These are phyloP conservation scores for Sordariomycetes sp. DNA, from an alignment of 2,329 filamentous ascomycete genomes.

Conservation along the genomic window DNA sequence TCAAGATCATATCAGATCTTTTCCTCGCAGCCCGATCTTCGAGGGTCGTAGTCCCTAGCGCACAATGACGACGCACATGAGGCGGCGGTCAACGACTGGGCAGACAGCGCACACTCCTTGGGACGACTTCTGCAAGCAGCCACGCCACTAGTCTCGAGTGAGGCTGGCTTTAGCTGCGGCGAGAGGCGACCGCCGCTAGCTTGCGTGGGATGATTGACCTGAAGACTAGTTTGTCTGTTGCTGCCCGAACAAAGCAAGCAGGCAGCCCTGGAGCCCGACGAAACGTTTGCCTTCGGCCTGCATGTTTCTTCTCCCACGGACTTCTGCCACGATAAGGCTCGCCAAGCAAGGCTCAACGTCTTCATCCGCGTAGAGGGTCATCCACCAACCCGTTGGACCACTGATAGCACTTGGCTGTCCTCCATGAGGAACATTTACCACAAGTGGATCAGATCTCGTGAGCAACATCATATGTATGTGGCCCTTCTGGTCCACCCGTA, in stretches of 20 bases:
- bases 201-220: conserved; percentile 1
- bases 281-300: too few species aligned
- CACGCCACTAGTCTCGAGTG: conserved; percentile 2
- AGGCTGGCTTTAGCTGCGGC: conserved; percentile 1
- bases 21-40: too few species aligned
- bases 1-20: too few species aligned
- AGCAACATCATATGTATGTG: conserved; percentile 17
- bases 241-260: conserved; percentile 26
- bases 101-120: neutral
- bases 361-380: too few species aligned
- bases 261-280: too few species aligned
- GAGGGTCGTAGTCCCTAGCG: neutral
- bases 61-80: neutral
- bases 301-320: too few species aligned
- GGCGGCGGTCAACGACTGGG: conserved; percentile 4
- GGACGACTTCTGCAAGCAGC: conserved; percentile 1
- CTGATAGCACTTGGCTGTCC: neutral
- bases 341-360: too few species aligned
- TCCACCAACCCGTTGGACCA: too few species aligned
- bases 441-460: conserved; percentile 13
- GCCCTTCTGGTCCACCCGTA: conserved; percentile 6
- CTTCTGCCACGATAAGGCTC: too few species aligned
- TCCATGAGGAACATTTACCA: conserved; percentile 1
- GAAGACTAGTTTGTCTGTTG: conserved; percentile 15
- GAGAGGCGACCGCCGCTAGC: neutral